Evolutionary conservation across 305 asterid species (phyloP).

Genomic region (Stenogyne calaminthoides): DNA sequence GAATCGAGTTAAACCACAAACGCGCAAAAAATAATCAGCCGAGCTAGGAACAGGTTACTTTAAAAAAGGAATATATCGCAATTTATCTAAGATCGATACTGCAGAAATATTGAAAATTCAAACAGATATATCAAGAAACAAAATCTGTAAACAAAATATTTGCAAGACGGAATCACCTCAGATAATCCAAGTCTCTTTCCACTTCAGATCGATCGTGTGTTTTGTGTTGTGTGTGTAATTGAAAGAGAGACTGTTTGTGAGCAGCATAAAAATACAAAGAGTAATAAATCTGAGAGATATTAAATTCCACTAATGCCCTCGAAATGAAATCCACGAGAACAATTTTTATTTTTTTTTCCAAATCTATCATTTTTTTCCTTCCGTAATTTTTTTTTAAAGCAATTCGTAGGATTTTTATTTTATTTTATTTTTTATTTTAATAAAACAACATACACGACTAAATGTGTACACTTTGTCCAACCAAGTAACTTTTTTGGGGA

Average conservation of each 20-base stretch:
- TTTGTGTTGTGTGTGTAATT: conserved; percentile 1
- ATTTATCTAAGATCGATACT: conserved; percentile 11
- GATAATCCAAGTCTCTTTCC: conserved; percentile 13
- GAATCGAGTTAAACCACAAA: conserved; percentile 17
- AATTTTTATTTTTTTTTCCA: not conserved
- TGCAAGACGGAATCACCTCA: conserved; percentile 26
- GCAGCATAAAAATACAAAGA: not conserved
- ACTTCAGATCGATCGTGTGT: conserved; percentile 30
- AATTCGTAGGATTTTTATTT: not conserved
- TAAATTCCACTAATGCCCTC: conserved; percentile 30
- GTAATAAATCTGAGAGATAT: not conserved
- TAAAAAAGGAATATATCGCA: not conserved
- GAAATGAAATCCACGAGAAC: not conserved
- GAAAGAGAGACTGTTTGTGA: conserved; percentile 18
- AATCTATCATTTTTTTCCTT: not conserved
- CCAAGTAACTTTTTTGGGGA: no score
- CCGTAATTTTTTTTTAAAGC: not conserved
- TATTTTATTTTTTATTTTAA: no score
- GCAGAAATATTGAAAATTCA: conserved; percentile 7
- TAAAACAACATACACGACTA: no score
- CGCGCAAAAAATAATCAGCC: conserved; percentile 18
- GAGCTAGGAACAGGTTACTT: not conserved
- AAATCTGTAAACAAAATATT: not conserved
- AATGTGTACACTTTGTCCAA: not conserved
- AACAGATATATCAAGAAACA: conserved; percentile 8